Conservation (phyloP, 257 asterid genomes). For the Solanum ossicruentum region DNA sequence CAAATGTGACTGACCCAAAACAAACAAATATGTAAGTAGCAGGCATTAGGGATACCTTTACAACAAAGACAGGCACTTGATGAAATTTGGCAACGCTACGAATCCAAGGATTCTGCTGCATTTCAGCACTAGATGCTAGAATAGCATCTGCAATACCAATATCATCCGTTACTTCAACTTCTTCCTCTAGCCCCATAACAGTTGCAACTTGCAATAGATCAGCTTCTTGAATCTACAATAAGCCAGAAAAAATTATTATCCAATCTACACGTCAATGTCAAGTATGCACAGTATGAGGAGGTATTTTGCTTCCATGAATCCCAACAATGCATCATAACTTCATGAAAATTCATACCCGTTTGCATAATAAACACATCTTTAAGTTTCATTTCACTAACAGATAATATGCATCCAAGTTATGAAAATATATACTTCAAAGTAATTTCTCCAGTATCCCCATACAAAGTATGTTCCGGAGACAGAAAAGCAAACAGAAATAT, state of each 20-base stretch:
- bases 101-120: constrained; percentile 90
- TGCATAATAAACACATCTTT: not conserved
- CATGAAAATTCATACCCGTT: not conserved
- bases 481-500: not conserved
- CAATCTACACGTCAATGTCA: not conserved
- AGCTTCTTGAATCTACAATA: constrained; percentile 72
- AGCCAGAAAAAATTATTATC: not conserved
- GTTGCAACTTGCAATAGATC: constrained; percentile 80
- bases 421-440: not conserved
- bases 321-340: not conserved
- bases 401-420: not conserved
- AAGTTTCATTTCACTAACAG: not conserved
- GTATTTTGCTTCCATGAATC: not conserved
- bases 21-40: not conserved
- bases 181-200: constrained; percentile 86
- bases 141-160: constrained; percentile 77
- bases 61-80: constrained; percentile 69
- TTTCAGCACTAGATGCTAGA: constrained; percentile 61
- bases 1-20: not conserved
- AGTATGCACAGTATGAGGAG: not conserved
- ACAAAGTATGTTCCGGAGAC: not conserved
- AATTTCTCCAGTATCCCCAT: not conserved
- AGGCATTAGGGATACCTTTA: constrained; percentile 45
- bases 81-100: constrained; percentile 87
- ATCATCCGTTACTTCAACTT: constrained; percentile 67